phyloP scores from a whole-genome alignment of 495 filamentous ascomycete species.

The Aspergillus carlsbadensis region DNA sequence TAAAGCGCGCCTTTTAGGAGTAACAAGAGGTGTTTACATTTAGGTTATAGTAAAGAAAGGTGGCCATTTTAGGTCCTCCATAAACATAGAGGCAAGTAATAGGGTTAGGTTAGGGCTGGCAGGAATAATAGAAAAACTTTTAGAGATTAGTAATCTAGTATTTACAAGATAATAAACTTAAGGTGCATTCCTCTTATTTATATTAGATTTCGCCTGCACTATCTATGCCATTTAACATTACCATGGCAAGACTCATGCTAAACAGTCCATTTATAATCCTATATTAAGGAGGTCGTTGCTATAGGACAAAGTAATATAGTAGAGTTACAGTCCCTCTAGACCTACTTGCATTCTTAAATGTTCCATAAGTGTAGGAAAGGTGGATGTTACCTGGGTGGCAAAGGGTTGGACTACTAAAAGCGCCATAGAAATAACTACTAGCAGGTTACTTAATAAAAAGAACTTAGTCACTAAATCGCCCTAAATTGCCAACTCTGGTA shows the following conservation, averaged over 20 bases:
- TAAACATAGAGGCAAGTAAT: not conserved
- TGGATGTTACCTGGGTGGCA: not conserved
- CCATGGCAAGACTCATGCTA: not conserved
- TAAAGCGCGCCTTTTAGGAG: not conserved
- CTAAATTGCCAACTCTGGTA: too few relatives aligned
- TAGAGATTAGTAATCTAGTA: not conserved
- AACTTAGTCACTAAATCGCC: too few relatives aligned
- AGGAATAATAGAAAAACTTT: not conserved
- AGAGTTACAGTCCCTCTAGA: not conserved
- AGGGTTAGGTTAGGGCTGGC: not conserved
- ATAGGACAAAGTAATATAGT: not conserved
- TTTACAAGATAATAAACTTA: not conserved
- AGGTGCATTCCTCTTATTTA: not conserved
- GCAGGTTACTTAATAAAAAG: not conserved
- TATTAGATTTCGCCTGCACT: not conserved
- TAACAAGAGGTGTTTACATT: not conserved
- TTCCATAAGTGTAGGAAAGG: not conserved
- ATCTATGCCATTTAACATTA: not conserved
- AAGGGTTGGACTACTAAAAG: not conserved
- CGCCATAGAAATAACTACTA: not conserved
- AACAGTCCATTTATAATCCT: not conserved
- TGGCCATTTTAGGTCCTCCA: not conserved
- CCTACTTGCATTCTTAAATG: not conserved
- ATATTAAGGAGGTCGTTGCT: not conserved
- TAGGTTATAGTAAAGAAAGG: not conserved